Evolutionary conservation across 108 stramenopile genomes (phyloP).

Genomic region (Phaeodactylum tricornutum): DNA sequence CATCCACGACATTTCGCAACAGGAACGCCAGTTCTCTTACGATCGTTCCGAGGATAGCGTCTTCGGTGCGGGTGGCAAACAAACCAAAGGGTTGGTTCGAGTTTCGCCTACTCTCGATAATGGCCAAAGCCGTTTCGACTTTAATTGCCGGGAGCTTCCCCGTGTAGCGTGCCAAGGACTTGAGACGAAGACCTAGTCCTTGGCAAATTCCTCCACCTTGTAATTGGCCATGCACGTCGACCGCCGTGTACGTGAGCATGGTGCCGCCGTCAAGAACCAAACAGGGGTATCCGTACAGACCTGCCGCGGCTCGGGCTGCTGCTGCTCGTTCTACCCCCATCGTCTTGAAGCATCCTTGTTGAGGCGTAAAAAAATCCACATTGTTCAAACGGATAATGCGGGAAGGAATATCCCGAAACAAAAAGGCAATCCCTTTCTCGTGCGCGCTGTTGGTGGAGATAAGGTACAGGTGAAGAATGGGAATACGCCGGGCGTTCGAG

Average conservation of each 20-base stretch:
- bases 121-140: constrained; percentile 11
- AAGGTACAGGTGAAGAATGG: constrained; percentile 32
- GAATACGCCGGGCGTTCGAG: not conserved
- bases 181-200: constrained; percentile 24
- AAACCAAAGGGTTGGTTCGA: constrained; percentile 28
- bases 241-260: constrained; percentile 55
- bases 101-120: constrained; percentile 14
- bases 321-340: constrained; percentile 71
- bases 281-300: constrained; percentile 31
- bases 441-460: constrained; percentile 41
- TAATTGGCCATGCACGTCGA: constrained; percentile 39
- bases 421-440: constrained; percentile 11
- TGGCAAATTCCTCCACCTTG: constrained; percentile 68
- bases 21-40: constrained; percentile 43
- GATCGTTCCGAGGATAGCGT: constrained; percentile 39
- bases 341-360: constrained; percentile 45
- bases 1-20: constrained; percentile 29
- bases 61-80: constrained; percentile 25
- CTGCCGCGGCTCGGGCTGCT: constrained; percentile 29
- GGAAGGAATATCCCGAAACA: constrained; percentile 36
- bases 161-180: constrained; percentile 29
- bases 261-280: constrained; percentile 66
- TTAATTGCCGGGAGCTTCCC: constrained; percentile 41
- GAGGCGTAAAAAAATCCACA: constrained; percentile 49
- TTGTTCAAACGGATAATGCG: constrained; percentile 32